Percentiles rank a stretch among this genome's conserved stretches.
Evolutionary conservation across 2,329 filamentous ascomycete genomes (phyloP).

Genomic region (Cordyceps militaris): DNA sequence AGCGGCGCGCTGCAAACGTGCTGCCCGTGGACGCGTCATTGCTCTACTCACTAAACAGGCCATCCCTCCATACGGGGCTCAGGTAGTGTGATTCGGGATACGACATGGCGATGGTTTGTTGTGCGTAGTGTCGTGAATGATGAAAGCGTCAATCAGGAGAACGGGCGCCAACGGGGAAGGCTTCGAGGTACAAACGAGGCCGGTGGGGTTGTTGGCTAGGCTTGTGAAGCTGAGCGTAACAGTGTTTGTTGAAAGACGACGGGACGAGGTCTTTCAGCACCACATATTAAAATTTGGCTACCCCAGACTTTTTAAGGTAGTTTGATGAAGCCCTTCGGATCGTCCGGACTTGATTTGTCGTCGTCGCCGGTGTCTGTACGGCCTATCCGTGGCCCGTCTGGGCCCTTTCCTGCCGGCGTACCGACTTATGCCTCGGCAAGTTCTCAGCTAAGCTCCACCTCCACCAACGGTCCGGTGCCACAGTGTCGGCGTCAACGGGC

Average conservation of each 20-base stretch:
- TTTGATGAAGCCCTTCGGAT: neutral
- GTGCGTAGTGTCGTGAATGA: neutral
- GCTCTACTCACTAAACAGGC: constrained; percentile 65
- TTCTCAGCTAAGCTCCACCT: neutral
- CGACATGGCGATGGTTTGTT: constrained; percentile 44
- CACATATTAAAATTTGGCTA: neutral
- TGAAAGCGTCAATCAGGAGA: neutral
- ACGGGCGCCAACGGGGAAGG: neutral
- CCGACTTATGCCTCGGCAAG: constrained; percentile 3
- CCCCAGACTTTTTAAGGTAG: neutral
- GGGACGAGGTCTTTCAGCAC: neutral
- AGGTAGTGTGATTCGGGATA: constrained; percentile 68
- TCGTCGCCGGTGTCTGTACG: neutral
- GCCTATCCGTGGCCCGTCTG: neutral
- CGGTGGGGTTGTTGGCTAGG: neutral
- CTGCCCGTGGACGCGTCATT: no score
- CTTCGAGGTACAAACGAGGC: neutral
- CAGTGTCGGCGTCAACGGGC: no score
- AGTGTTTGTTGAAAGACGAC: neutral
- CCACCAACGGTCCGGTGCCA: neutral
- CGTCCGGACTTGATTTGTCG: constrained; percentile 8
- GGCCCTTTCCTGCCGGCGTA: neutral
- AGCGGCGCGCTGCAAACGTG: neutral
- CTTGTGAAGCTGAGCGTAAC: neutral
- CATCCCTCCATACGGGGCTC: constrained; percentile 78